Conservation (phyloP, 805 yeast species). For the Kodamaea restingae region DNA sequence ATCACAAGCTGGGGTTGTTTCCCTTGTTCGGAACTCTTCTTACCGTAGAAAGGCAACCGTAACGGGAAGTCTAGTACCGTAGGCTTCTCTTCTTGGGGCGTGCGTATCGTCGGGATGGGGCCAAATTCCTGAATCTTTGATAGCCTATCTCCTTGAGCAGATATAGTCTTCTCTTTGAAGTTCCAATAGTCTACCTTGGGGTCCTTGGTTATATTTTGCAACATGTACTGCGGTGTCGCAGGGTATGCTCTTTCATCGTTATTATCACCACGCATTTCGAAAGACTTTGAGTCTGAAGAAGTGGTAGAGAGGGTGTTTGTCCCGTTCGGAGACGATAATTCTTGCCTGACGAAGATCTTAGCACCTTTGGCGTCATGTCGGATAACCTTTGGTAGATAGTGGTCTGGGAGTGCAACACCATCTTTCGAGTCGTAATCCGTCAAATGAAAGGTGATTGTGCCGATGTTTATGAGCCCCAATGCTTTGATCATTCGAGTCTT, state of each 20-base stretch:
- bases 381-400: conserved; percentile 36
- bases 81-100: background rate
- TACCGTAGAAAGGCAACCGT: conserved; percentile 14
- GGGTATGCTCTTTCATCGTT: conserved; percentile 45
- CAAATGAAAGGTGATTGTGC: conserved; percentile 45
- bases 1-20: conserved; percentile 15
- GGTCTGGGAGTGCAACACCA: conserved; percentile 56
- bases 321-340: conserved; percentile 29
- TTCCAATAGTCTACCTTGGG: conserved; percentile 50
- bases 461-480: conserved; percentile 32
- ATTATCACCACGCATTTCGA: conserved; percentile 42
- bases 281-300: conserved; percentile 54
- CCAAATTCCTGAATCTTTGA: conserved; percentile 7
- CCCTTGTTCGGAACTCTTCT: conserved; percentile 8
- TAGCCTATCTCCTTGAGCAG: conserved; percentile 3
- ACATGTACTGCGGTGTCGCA: conserved; percentile 65
- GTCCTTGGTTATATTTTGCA: conserved; percentile 39
- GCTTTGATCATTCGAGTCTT: conserved; percentile 38
- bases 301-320: conserved; percentile 40
- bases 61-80: conserved; percentile 11
- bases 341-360: conserved; percentile 34
- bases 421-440: conserved; percentile 64
- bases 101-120: background rate
- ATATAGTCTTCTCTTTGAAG: conserved; percentile 42
- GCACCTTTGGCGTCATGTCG: conserved; percentile 23